Base-by-base conservation (phyloP, 2,329 filamentous ascomycete species). In the Pestalotiopsis sp. region DNA sequence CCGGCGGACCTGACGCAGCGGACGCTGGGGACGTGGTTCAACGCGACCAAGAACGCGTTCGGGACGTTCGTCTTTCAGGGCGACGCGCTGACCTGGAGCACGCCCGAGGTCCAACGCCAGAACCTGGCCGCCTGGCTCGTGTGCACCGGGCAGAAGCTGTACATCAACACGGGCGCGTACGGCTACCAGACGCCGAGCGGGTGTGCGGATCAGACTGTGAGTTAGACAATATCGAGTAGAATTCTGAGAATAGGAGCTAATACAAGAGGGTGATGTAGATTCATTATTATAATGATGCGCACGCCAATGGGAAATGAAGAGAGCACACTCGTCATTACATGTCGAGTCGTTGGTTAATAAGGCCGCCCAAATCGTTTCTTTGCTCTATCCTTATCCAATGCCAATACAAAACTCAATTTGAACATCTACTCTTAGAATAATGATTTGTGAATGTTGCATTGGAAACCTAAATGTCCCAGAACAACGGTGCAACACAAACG, bases 41-140 rank as follows among this genome's bases (percentile, higher is more conserved):
- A 81, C 23, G 78, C 81, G 61, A 82, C 79, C 56, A 81, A 85
- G 75, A 89, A 86, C 75, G 78, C 81, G 0, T 90, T 87, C 68
- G 88, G 88, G 6, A 83, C 83, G 0, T 90, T 90, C 75, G 83
- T 78, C 0, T 90, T 84, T 76, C 83, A 85, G 71, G 87, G 87
- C n/a, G 88, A 90, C 75, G 83, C 86, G 2, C 75, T 90, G 41
- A 85, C 84, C 12, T 90, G 88, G 88, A 82, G 77, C 66, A 81
- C 80, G 14, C 75, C 82, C 1, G 83, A 81, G 27, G 77, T 90
- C 41, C 78, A 79, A 63, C 76, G 88, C 45, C 87, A 86, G 65
- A 90, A 90, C 74, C 74, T 82, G 59, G 85, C 83, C 23, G 88
- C 88, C 1, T 90, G 87, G 87, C 83, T 89, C 71, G 87, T 90